Evolutionary conservation across 495 filamentous ascomycete species (phyloP).

Genomic region (Bombardia bombarda): DNA sequence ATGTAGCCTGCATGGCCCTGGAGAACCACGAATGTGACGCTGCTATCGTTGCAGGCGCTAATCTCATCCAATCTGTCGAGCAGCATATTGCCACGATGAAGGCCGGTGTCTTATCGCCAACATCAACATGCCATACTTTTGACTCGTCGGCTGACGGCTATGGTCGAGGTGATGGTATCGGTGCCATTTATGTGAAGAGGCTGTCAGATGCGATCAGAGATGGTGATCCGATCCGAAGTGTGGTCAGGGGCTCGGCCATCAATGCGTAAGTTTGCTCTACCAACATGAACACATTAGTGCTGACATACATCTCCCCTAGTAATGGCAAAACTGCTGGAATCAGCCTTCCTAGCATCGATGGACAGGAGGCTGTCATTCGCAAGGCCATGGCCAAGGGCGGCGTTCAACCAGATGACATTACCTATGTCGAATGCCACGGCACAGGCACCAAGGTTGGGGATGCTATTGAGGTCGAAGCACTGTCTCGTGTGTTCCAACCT

Average conservation of each 20-base stretch:
- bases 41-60: constrained; percentile 29
- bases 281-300: too few species aligned
- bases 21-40: constrained; percentile 25
- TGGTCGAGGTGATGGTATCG: constrained; percentile 48
- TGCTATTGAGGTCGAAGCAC: constrained; percentile 19
- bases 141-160: constrained; percentile 36
- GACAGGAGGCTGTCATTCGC: constrained; percentile 40
- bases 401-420: constrained; percentile 17
- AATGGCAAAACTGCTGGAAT: constrained; percentile 35
- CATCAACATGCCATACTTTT: constrained; percentile 21
- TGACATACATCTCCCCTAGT: constrained; percentile 42
- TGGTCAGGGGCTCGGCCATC: constrained; percentile 41
- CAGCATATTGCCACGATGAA: not conserved
- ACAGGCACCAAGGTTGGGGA: constrained; percentile 25
- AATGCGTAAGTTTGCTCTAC: too few species aligned
- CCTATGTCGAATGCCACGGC: constrained; percentile 26
- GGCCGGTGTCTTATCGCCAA: constrained; percentile 9
- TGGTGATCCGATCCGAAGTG: constrained; percentile 41
- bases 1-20: constrained; percentile 34
- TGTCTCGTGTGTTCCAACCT: constrained; percentile 4
- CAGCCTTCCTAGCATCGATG: constrained; percentile 39
- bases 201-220: constrained; percentile 38
- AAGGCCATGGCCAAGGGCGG: constrained; percentile 24
- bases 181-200: constrained; percentile 32
- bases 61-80: constrained; percentile 8